Percentiles rank a stretch among this genome's conserved stretches.
phyloP scores from a whole-genome alignment of 192 early-diverging fungal genomes.

The Diversispora eburnea region DNA sequence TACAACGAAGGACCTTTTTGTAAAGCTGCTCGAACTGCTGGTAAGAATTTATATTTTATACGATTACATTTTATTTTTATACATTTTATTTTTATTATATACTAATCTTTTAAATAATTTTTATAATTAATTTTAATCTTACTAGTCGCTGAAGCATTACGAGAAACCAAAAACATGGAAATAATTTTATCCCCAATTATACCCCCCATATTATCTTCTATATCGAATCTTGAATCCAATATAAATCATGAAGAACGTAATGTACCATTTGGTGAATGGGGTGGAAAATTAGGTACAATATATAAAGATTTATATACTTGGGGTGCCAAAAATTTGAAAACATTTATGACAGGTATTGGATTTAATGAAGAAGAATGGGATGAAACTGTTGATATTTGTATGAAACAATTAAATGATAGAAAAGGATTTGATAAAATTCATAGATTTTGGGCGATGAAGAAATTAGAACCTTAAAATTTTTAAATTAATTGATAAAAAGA shows the following conservation, averaged over 20 bases:
- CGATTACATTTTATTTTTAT: background rate
- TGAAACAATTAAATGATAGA: constrained; percentile 6
- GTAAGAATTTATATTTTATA: background rate
- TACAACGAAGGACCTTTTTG: constrained; percentile 17
- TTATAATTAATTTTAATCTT: background rate
- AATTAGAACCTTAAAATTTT: too few relatives aligned
- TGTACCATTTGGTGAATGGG: constrained; percentile 1
- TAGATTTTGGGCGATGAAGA: background rate
- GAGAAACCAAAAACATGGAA: background rate
- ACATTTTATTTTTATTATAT: background rate
- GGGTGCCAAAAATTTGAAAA: constrained; percentile 10
- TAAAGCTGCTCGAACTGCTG: background rate
- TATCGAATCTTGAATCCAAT: background rate
- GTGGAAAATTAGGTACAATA: constrained; percentile 1
- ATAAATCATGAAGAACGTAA: background rate
- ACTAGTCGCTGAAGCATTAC: background rate
- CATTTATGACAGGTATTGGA: background rate
- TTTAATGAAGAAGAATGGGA: background rate
- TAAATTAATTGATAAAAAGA: too few relatives aligned
- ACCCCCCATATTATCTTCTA: background rate
- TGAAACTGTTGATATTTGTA: constrained; percentile 12
- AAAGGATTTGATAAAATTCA: constrained; percentile 3
- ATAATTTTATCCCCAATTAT: background rate
- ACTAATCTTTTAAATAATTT: background rate
- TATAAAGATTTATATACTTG: constrained; percentile 9